Base-by-base conservation (phyloP, 2,329 filamentous ascomycete genomes). In the Passalora sequoiae region DNA sequence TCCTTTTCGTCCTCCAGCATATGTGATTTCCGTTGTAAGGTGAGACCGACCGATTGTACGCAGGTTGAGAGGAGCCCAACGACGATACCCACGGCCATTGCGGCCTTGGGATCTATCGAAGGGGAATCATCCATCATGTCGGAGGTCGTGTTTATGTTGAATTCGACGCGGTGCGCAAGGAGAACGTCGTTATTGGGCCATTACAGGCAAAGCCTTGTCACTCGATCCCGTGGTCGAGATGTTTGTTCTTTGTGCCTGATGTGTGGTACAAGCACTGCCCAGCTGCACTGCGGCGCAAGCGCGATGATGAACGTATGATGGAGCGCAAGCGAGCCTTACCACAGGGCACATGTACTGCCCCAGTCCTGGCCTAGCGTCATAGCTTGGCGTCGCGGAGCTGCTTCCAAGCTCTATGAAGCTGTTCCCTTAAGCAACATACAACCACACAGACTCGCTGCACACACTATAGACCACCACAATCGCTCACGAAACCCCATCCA, bases 21-120 rank as follows among this genome's bases (percentile, higher is more conserved):
- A 70, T 98, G 92, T 52, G 92, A 97, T 69, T 98, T 97, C 65
- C 92, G 87, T 70, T 98, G 92, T 19, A 98, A 77, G 22, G 92
- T 98, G 53, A 98, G 77, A 55, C 92, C 92, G 59, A 98, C 75
- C 65, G 89, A 95, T 67, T 98, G 92, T 17, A 97, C 80, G 65
- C 89, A 92, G 47, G 92, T 96, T 46, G 91, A 97, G 57, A 96
- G 66, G 53, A 98, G 77, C 58, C 92, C 92, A 63, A 96, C 91
- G 52, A 96, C 69, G 63, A 98, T 89, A 61, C 92, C 92, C 62
- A 97, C 77, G 20, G 60, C 58, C 36, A 54, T 42, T 15, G 46
- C 50, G 19, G 48, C 48, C 27, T 48, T 44, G 17, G 53, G 53
- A n/a, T 53, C 47, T 46, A 21, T 53, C 37, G 31, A 48, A 30